Percentiles rank a stretch among this genome's conserved stretches.
Evolutionary conservation across 2,329 filamentous ascomycete genomes (phyloP).

Genomic region (Balansia obtecta): DNA sequence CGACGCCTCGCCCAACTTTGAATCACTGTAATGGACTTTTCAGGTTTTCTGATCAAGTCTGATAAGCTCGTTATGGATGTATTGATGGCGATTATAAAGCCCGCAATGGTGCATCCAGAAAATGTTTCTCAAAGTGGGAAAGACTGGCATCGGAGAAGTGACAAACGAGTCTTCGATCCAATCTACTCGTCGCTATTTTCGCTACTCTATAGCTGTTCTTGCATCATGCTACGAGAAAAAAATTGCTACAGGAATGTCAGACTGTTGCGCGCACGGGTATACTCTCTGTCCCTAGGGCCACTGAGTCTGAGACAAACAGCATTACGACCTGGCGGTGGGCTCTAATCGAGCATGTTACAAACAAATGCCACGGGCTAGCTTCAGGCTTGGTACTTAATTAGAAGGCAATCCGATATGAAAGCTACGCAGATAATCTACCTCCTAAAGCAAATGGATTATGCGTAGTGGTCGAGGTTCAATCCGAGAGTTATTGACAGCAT

Average conservation of each 20-base stretch:
- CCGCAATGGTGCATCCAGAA: conserved; percentile 34
- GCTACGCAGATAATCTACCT: conserved; percentile 43
- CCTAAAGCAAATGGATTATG: conserved; percentile 27
- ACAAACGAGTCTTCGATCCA: conserved; percentile 45
- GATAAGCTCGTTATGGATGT: conserved; percentile 16
- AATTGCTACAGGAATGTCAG: conserved; percentile 15
- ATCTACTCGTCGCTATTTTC: conserved; percentile 54
- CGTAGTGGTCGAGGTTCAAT: conserved; percentile 28
- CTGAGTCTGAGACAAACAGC: too few species aligned
- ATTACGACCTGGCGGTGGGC: too few species aligned
- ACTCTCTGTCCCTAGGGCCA: not conserved
- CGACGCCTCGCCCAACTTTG: too few species aligned
- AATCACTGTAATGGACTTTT: not conserved
- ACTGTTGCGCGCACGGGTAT: conserved; percentile 21
- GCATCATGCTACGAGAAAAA: conserved; percentile 11
- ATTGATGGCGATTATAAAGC: conserved; percentile 24
- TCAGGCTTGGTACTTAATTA: conserved; percentile 29
- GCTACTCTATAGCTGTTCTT: conserved; percentile 38
- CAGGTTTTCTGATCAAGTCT: conserved; percentile 21
- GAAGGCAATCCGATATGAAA: conserved; percentile 26
- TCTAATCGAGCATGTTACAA: not conserved
- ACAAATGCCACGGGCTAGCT: conserved; percentile 34
- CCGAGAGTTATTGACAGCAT: conserved; percentile 29
- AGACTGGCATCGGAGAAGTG: conserved; percentile 50
- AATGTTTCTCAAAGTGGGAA: conserved; percentile 33